Evolutionary conservation across 768 basidiomycete genomes (phyloP).

Genomic region (Dioszegia crocea): DNA sequence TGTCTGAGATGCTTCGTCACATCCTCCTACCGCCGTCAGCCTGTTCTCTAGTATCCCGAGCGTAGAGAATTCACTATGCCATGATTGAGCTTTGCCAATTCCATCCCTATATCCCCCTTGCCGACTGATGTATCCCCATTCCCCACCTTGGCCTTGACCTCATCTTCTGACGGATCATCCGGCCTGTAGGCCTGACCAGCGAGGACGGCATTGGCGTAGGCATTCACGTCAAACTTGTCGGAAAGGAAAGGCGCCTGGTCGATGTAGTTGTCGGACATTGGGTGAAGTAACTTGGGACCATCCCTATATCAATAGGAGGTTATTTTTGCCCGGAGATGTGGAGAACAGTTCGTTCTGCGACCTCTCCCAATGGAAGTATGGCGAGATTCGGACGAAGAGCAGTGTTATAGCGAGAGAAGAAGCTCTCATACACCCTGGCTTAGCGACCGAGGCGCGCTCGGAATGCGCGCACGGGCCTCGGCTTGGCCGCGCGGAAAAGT

Average conservation of each 20-base stretch:
- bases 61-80: conserved; percentile 55
- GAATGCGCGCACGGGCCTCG: too few species aligned
- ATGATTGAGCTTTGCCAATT: conserved; percentile 78
- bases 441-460: too few species aligned
- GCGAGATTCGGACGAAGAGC: neutral
- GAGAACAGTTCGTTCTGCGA: too few species aligned
- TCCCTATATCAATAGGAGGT: neutral
- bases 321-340: neutral
- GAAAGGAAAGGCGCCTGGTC: conserved; percentile 74
- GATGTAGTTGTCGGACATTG: conserved; percentile 7
- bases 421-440: too few species aligned
- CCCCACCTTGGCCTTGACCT: conserved; percentile 3
- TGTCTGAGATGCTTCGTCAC: conserved; percentile 82
- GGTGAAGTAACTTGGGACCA: neutral
- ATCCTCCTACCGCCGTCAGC: conserved; percentile 59
- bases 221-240: conserved; percentile 74
- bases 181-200: conserved; percentile 73
- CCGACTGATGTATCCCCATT: conserved; percentile 35
- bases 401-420: too few species aligned
- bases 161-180: conserved; percentile 32
- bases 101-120: conserved; percentile 83
- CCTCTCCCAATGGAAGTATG: neutral
- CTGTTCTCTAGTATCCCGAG: neutral
- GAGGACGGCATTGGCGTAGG: conserved; percentile 85
- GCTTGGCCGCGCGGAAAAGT: too few species aligned